These are phyloP conservation scores for Talaromyces sp. DNA, from an alignment of 2,329 filamentous ascomycete genomes.

Conservation along the genomic window DNA sequence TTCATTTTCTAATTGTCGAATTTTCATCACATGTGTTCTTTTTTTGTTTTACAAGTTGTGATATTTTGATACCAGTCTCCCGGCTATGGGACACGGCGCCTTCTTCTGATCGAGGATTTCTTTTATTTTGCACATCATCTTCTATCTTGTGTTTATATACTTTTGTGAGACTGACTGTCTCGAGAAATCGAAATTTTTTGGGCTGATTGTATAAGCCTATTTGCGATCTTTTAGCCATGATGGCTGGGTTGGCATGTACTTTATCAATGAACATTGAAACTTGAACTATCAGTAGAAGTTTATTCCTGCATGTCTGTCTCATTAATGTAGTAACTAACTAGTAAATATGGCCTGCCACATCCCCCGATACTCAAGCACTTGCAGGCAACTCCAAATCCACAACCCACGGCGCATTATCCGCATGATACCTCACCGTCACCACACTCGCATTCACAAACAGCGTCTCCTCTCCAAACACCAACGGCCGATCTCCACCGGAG, in stretches of 20 bases:
- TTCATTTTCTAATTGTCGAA: conserved; percentile 7
- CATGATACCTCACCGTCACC: conserved; percentile 45
- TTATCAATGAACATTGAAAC: neutral
- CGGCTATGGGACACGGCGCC: conserved; percentile 7
- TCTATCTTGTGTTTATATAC: conserved; percentile 7
- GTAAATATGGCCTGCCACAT: too few relatives aligned
- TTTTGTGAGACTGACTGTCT: neutral
- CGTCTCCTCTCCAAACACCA: conserved; percentile 48
- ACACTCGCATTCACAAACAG: conserved; percentile 56
- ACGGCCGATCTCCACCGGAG: conserved; percentile 20
- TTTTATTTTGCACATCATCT: conserved; percentile 2
- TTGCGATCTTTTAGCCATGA: neutral
- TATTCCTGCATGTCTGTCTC: too few relatives aligned
- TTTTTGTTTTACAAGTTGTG: conserved; percentile 12
- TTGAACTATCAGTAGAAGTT: too few relatives aligned
- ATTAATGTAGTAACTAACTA: too few relatives aligned
- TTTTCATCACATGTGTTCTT: conserved; percentile 18
- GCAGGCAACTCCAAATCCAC: conserved; percentile 49
- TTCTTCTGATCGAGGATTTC: neutral
- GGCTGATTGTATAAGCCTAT: neutral
- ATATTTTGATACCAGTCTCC: conserved; percentile 13
- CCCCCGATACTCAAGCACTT: neutral
- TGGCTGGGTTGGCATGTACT: neutral
- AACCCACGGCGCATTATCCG: conserved; percentile 51
- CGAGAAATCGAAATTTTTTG: neutral